These are phyloP conservation scores for Butyriboletus loyo DNA, from an alignment of 768 basidiomycete genomes.

Conservation along the genomic window DNA sequence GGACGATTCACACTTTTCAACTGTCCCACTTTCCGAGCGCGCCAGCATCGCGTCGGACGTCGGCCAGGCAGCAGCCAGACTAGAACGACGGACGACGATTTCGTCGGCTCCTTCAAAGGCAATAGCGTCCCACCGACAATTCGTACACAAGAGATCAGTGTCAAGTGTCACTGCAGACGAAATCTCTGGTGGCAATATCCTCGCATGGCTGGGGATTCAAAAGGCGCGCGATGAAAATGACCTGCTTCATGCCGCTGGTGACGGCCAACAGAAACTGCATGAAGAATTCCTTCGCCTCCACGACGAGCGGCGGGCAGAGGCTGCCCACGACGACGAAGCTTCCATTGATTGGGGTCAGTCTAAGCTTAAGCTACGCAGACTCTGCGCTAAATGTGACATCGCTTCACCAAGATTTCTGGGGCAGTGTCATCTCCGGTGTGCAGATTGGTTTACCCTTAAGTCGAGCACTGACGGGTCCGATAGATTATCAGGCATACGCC, in stretches of 20 bases:
- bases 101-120: conserved; percentile 22
- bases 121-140: conserved; percentile 22
- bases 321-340: conserved; percentile 37
- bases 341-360: conserved; percentile 76
- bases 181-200: conserved; percentile 44
- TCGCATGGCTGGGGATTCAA: conserved; percentile 51
- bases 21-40: conserved; percentile 41
- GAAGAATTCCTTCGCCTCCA: conserved; percentile 74
- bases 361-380: background rate
- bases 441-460: conserved; percentile 1
- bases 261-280: conserved; percentile 69
- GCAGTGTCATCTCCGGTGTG: conserved; percentile 82
- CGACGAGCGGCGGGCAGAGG: conserved; percentile 45
- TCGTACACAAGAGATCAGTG: conserved; percentile 58
- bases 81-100: conserved; percentile 32
- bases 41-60: conserved; percentile 33
- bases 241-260: conserved; percentile 47
- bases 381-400: conserved; percentile 4
- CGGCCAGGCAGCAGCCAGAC: conserved; percentile 15
- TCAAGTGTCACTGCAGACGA: conserved; percentile 52
- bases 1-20: conserved; percentile 50
- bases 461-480: conserved; percentile 3
- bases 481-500: conserved; percentile 89
- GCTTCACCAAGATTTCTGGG: conserved; percentile 79
- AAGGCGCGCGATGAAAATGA: conserved; percentile 40